A percentile compares a stretch with the other conserved stretches of the same genome.
phyloP scores from a whole-genome alignment of 306 rosid genomes.

The Herpetospermum pedunculosum region DNA sequence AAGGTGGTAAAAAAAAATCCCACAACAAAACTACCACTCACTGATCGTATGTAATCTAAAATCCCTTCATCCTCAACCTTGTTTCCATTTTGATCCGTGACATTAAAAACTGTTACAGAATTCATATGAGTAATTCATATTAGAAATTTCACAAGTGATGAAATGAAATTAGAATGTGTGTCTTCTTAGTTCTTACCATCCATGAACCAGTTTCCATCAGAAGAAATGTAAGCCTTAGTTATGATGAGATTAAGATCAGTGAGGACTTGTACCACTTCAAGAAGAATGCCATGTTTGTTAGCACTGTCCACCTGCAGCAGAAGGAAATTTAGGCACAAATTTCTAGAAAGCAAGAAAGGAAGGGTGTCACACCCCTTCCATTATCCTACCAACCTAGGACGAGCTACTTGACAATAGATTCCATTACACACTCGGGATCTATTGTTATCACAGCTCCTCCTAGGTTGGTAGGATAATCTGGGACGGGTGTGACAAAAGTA shows the following conservation, averaged over 20 bases:
- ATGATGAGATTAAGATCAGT: constrained; percentile 49
- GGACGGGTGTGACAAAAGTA: no score
- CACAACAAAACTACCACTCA: constrained; percentile 19
- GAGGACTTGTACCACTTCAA: constrained; percentile 52
- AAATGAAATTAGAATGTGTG: no score
- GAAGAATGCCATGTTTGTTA: constrained; percentile 51
- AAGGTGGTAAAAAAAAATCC: not conserved
- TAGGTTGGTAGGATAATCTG: no score
- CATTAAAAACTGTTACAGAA: constrained; percentile 62
- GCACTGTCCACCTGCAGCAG: constrained; percentile 59
- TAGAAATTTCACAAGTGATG: not conserved
- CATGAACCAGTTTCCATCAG: constrained; percentile 77
- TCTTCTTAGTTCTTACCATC: no score
- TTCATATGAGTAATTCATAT: not conserved
- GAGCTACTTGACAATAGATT: no score
- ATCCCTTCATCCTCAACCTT: constrained; percentile 68
- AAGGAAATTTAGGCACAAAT: constrained; percentile 4
- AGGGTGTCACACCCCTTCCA: no score
- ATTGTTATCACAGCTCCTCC: no score
- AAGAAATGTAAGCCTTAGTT: constrained; percentile 55
- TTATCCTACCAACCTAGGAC: no score
- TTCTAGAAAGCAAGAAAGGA: not conserved
- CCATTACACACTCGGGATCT: no score
- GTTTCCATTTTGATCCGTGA: constrained; percentile 82
- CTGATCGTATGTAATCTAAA: constrained; percentile 67